Base-by-base conservation (phyloP, 1,284 basidiomycete species). In the Leccinum fuscescens region DNA sequence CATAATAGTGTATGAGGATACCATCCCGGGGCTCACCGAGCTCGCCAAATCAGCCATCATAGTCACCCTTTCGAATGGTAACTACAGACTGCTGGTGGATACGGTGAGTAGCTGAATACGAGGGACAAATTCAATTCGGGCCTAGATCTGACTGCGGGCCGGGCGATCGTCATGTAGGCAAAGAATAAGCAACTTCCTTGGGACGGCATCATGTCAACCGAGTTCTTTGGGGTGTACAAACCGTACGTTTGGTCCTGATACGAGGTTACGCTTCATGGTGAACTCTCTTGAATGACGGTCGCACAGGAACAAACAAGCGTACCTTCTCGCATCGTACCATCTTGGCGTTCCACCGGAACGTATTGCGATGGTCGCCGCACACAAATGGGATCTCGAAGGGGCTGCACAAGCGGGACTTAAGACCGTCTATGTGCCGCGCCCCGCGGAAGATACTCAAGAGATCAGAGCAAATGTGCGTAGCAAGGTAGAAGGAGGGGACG, bases 361-460 rank as follows among this genome's bases (percentile, higher is more conserved):
- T 54, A 78, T 81, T 49, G 85, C 82, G 1, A 83, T 89, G 82
- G 86, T 89, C 9, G 86, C 88, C 0, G 80, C 86, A 9, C 88
- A 90, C 69, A 76, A 78, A 0, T 77, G 74, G 61, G 88, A 89
- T 66, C 74, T 88, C 7, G 77, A 77, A 4, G 83, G 77, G 0
- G 0, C 87, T 0, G 79, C 78, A 1, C 69, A 67, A 1, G 71
- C 78, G 6, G 88, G 86, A 0, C 75, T 88, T 75, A 81, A 77
- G 64, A 85, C 84, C 0, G 71, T 87, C 1, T 88, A 86, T 58
- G 75, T 88, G 0, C 79, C 76, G 0, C 77, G 86, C 4, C 67
- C 74, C 1, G 73, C 76, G 0, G 84, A 87, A 63, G 82, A 82
- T 55, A 29, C 61, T 1, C 62, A 56, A 0, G 72, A 71, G 4